Conservation (phyloP, 139 green algal genomes). For the Closterium sp. region DNA sequence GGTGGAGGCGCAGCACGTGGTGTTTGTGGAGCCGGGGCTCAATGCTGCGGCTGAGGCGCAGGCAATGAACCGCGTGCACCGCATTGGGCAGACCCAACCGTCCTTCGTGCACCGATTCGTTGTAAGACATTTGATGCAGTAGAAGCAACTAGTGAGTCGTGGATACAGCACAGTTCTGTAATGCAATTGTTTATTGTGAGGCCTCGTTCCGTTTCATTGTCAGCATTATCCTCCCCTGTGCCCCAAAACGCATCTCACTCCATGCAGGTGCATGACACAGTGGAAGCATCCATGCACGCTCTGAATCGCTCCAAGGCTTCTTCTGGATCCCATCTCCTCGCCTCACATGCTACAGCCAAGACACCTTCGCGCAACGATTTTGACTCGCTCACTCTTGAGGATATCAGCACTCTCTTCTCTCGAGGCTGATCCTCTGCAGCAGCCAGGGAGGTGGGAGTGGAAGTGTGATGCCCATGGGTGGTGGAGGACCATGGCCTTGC, state of each 20-base stretch:
- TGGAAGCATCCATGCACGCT: background rate
- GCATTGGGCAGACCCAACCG: slow-evolving; percentile 52
- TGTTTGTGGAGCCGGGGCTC: slow-evolving; percentile 54
- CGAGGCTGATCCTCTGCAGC: background rate
- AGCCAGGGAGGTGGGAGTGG: background rate
- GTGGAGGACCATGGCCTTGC: no score
- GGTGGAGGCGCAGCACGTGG: slow-evolving; percentile 53
- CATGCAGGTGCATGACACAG: background rate
- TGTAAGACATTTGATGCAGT: slow-evolving; percentile 27
- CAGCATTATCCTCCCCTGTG: no score
- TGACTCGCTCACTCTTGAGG: background rate
- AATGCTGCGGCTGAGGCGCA: slow-evolving; percentile 50
- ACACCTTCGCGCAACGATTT: background rate
- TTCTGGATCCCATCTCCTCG: background rate
- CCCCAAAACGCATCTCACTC: no score
- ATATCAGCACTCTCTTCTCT: background rate
- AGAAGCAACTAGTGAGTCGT: background rate
- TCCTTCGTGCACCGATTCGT: slow-evolving; percentile 69
- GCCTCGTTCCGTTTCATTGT: background rate
- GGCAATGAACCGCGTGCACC: slow-evolving; percentile 54
- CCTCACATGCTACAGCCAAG: background rate
- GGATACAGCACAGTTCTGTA: background rate
- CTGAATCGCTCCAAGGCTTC: background rate
- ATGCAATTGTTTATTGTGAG: background rate
- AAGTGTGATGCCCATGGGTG: background rate